Conservation (phyloP, 2,329 filamentous ascomycete genomes). For the Diaporthe capsici region DNA sequence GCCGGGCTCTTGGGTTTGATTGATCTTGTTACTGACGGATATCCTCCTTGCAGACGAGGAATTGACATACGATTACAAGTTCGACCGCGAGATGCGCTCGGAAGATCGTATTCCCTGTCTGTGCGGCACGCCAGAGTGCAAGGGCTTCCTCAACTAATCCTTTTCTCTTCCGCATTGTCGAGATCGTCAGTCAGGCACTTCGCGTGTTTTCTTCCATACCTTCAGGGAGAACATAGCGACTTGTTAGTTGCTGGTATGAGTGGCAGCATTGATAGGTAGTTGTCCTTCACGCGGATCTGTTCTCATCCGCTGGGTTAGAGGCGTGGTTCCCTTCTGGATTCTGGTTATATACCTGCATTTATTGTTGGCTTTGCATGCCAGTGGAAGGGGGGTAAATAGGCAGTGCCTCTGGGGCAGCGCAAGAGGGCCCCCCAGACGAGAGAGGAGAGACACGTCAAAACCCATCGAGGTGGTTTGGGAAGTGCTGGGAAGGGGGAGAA, state of each 20-base stretch:
- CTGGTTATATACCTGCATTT: constrained; percentile 37
- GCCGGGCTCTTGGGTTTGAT: neutral
- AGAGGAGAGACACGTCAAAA: no score
- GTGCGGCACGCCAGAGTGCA: constrained; percentile 95
- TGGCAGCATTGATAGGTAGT: constrained; percentile 22
- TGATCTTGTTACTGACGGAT: constrained; percentile 44
- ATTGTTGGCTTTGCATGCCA: constrained; percentile 23
- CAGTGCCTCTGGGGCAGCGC: neutral
- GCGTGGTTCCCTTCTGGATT: constrained; percentile 20
- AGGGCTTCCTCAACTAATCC: constrained; percentile 95
- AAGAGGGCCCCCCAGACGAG: neutral
- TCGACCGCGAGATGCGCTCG: constrained; percentile 95
- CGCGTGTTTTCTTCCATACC: neutral
- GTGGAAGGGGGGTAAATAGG: neutral
- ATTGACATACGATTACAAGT: constrained; percentile 99
- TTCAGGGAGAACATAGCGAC: neutral
- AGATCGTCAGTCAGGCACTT: neutral
- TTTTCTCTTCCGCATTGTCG: neutral
- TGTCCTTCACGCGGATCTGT: neutral
- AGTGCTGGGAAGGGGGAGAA: neutral
- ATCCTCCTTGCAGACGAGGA: constrained; percentile 82
- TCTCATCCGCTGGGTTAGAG: constrained; percentile 3
- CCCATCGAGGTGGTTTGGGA: neutral
- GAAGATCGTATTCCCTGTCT: constrained; percentile 97
- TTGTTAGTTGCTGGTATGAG: neutral